Base-by-base conservation (phyloP, 306 rosid species). In the Sophora flavescens region DNA sequence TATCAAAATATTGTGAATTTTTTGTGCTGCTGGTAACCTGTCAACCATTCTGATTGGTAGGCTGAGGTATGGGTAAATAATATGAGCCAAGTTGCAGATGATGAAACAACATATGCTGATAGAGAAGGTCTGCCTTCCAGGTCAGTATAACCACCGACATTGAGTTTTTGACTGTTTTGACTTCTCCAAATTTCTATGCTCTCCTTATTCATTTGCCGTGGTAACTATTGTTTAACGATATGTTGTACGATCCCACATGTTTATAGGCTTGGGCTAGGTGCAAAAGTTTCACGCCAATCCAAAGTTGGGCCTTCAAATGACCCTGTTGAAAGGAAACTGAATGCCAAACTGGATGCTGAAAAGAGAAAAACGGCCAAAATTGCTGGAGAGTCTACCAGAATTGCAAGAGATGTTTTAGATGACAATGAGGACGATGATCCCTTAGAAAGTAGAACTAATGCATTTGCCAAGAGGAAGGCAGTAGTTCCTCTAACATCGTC, bases 181-280 rank as follows among this genome's bases (percentile, higher is more conserved):
- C 42, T 70, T 57, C n/a, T 48, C 53, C 44, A 26, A 77, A 35
- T 58, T 52, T 52, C 30, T 70, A 38, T 44, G 51, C 16, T 52
- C 26, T 26, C 17, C 56, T 32, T 47, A 26, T 42, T 63, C 58
- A 13, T 58, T 52, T 51, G 22, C 4, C 52, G 45, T 36, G 68
- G 17, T 22, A 44, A 30, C 33, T 9, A 13, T 73, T 67, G 73
- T 56, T 57, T 42, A 33, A 30, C 30, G 3, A 33, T 62, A 56
- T 66, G 11, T 56, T 72, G 41, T 57, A 50, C 30, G 12, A 39
- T 72, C 5, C 28, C 58, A 22, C 17, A 26, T 59, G 63, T 63
- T 38, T 83, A 53, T 50, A 91, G 98, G 88, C 98, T 89, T 80
- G 98, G 97, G 38, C 85, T 94, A 50, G 98, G 98, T 59, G 97